Evolutionary conservation across 108 stramenopile genomes (phyloP), one percentile per base, ranked within the genome.

Genomic region (Mayamaea pseudoterrestris): DNA sequence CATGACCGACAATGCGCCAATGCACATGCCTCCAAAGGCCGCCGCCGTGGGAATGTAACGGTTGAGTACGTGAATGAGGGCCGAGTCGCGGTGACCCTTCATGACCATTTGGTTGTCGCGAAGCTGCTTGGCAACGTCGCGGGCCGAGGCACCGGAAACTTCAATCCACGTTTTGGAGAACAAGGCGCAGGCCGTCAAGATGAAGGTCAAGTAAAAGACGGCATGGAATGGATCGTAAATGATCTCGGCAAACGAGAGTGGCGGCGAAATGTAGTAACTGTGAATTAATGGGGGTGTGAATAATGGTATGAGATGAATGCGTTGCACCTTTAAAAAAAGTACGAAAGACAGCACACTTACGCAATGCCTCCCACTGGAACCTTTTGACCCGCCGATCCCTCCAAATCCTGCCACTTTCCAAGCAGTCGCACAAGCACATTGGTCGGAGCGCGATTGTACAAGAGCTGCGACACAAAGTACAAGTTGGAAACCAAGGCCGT

Each of bases 121-220:
- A 44, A 98, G 77, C 63, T 99, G 95, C 87, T 98, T 96, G 67
- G 98, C 98, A 45, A 98, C 96, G 69, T 99, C 96, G 26, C 87
- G 77, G 24, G 96, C 92, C 12, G 85, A 89, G 20, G 96, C 89
- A 28, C 96, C 98, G 12, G 90, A 92, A 11, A 98, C 93, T 50
- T 97, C 95, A 51, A 99, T 99, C 98, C 98, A 99, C 5, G 94
- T 96, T 74, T 94, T 94, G 56, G 89, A 87, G 77, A 99, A 98
- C 36, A 99, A 73, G 22, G 94, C 98, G 65, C 98, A 99, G 24
- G 92, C 82, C 7, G 93, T 84, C 46, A 98, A 64, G 60, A 99
- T 96, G 70, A 98, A 99, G 27, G 83, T 65, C 46, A 99, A 59
- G 86, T 99, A 99, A 58, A 99, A 93, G 40, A 96, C 81, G 36